A percentile compares a stretch with the other conserved stretches of the same genome.
phyloP scores from a whole-genome alignment of 2,329 filamentous ascomycete species.

The Coleophoma crateriformis region DNA sequence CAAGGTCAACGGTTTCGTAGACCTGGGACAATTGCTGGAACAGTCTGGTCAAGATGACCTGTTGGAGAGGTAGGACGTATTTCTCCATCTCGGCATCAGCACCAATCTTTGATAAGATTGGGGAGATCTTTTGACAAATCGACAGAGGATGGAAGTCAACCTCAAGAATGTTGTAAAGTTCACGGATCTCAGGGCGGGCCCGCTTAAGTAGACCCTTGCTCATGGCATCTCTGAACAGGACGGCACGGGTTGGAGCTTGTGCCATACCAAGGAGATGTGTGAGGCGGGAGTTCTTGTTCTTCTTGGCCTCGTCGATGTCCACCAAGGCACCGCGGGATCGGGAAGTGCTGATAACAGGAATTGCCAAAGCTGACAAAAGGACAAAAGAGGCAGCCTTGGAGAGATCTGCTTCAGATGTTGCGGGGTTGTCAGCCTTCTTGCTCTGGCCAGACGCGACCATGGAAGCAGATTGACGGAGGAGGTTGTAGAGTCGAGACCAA shows the following conservation, averaged over 20 bases:
- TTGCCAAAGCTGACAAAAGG: constrained; percentile 89
- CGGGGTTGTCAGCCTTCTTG: constrained; percentile 91
- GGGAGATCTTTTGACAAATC: constrained; percentile 98
- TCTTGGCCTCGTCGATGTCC: constrained; percentile 92
- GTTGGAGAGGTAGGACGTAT: constrained; percentile 91
- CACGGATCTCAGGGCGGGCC: constrained; percentile 87
- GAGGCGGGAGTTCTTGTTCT: constrained; percentile 97
- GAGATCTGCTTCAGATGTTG: constrained; percentile 82
- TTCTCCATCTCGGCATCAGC: constrained; percentile 94
- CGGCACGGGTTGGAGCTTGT: constrained; percentile 79
- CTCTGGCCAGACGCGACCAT: constrained; percentile 79
- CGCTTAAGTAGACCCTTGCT: constrained; percentile 93
- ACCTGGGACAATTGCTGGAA: constrained; percentile 99
- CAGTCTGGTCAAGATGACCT: constrained; percentile 94
- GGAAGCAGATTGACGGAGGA: constrained; percentile 84
- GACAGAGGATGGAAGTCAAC: constrained; percentile 98
- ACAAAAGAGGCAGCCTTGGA: constrained; percentile 95
- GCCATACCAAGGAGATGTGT: constrained; percentile 95
- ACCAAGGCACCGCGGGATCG: constrained; percentile 93
- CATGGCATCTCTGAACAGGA: constrained; percentile 91
- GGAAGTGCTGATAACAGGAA: constrained; percentile 97
- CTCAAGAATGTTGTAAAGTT: constrained; percentile 97
- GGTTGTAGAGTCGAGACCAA: constrained; percentile 95
- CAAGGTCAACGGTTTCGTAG: constrained; percentile 94
- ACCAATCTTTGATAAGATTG: constrained; percentile 89